Base-by-base conservation (phyloP, 441 rosid species). In the Pelargonium cotyledonis region DNA sequence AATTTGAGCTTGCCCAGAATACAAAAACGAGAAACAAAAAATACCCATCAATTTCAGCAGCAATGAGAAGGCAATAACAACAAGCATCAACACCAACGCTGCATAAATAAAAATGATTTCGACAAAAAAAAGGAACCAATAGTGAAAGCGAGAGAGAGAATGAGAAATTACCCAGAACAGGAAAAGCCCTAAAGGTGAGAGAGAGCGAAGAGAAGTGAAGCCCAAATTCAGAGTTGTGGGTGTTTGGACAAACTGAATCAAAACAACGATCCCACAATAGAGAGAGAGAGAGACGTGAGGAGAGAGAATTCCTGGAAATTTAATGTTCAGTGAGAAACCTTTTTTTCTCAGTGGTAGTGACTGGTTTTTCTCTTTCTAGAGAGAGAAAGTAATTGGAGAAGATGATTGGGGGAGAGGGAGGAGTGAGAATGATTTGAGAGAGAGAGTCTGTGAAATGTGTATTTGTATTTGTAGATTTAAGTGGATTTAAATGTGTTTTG, bases 241-340 rank as follows among this genome's bases (percentile, higher is more conserved):
- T 53, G 60, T 53, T n/a, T n/a, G 60, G 16, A 57, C 63, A 57
- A 57, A 51, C 29, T 57, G 63, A 19, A 57, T 11, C 63, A 57
- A 57, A 19, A 51, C 8, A 35, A 35, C 40, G 40, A 35, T 35
- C 40, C 40, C 40, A 35, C 1, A 35, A 35, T 35, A 35, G 40
- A 35, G 40, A 18, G 63, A 57, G 14, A 57, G 63, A 57, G 62
- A 57, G 62, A 19, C 63, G 63, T 57, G 63, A 57, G 63, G 63
- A 19, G 63, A 57, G 63, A 57, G 63, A 57, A 57, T 57, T 57
- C 26, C 29, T 57, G 63, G 12, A 19, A 57, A 57, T 57, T 19
- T 57, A 57, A 51, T 57, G 63, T 57, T 57, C 23, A 19, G 29
- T 57, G 21, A 57, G 62, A 57, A 57, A 57, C 62, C 58, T 12